Evolutionary conservation across 2,329 filamentous ascomycete genomes (phyloP), one percentile per base, ranked within the genome.

Genomic region (Penicillium nordicum): DNA sequence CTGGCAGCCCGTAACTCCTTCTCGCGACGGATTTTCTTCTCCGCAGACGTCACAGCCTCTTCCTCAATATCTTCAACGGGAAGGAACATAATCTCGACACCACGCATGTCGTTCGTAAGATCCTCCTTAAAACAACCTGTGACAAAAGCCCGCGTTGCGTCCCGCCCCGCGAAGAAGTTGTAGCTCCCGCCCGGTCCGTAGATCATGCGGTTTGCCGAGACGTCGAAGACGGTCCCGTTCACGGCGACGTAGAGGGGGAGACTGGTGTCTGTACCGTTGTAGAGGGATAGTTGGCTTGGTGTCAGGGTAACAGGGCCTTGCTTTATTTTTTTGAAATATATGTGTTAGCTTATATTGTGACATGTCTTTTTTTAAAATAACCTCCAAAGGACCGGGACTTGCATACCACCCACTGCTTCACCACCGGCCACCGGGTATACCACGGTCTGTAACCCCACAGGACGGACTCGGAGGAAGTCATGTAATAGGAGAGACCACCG

Each of bases 111-210:
- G 4, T 89, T 82, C 2, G 87, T 94, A 32, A 87, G 80, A 79
- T 99, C 94, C 61, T 91, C 88, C 38, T 84, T 79, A 77, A 99
- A 99, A 74, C 94, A 99, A 18, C 90, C 91, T 2, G 94, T 97
- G 10, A 99, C 86, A 74, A 92, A 99, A 21, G 88, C 91, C 47
- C 94, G 88, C 14, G 89, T 86, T 34, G 93, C 92, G 75, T 99
- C 94, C 60, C 82, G 82, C 58, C 93, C 94, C 0, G 92, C 85
- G 74, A 99, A 96, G 76, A 88, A 87, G 68, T 87, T 82, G 80
- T 99, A 99, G 37, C 85, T 86, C 5, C 92, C 94, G 29, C 91
- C 92, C 0, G 92, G 88, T 0, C 90, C 90, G 78, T 94, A 94
- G 57, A 77, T 73, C 21, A 80, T 57, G 67, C 80, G 78, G 37